These are phyloP conservation scores for Tubosaeta brunneosetosa DNA, from an alignment of 768 basidiomycete species.

Conservation along the genomic window DNA sequence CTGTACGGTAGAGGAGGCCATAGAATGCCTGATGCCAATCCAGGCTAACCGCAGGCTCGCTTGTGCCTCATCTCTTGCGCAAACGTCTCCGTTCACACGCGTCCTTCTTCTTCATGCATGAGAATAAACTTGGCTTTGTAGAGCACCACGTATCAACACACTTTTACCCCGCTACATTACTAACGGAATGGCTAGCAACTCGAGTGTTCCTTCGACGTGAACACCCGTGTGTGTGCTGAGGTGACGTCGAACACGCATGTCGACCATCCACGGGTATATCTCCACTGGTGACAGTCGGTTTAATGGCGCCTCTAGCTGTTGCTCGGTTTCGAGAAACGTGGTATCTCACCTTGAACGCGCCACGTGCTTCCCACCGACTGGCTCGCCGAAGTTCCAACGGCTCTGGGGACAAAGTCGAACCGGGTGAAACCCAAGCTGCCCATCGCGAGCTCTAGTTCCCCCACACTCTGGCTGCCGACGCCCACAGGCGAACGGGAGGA, in stretches of 20 bases:
- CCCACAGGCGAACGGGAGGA: slow-evolving; percentile 59
- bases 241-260: no score
- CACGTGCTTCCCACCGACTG: neutral
- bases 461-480: no score
- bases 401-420: slow-evolving; percentile 85
- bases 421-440: slow-evolving; percentile 73
- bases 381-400: slow-evolving; percentile 77
- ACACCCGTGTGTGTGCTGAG: no score
- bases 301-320: no score
- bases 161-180: no score
- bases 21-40: slow-evolving; percentile 31
- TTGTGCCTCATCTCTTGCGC: slow-evolving; percentile 49
- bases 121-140: no score
- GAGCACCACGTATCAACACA: no score
- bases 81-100: slow-evolving; percentile 51
- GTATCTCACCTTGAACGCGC: slow-evolving; percentile 38
- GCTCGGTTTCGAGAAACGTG: slow-evolving; percentile 62
- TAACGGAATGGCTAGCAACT: no score
- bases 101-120: slow-evolving; percentile 51
- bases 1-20: slow-evolving; percentile 52
- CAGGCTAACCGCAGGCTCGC: slow-evolving; percentile 36
- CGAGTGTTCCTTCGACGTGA: no score
- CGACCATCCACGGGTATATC: no score
- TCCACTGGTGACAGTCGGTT: neutral
- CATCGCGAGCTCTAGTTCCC: slow-evolving; percentile 57